Percentiles rank a stretch among this genome's conserved stretches.
phyloP scores from a whole-genome alignment of 768 basidiomycete species.

The Kwoniella botswanensis region DNA sequence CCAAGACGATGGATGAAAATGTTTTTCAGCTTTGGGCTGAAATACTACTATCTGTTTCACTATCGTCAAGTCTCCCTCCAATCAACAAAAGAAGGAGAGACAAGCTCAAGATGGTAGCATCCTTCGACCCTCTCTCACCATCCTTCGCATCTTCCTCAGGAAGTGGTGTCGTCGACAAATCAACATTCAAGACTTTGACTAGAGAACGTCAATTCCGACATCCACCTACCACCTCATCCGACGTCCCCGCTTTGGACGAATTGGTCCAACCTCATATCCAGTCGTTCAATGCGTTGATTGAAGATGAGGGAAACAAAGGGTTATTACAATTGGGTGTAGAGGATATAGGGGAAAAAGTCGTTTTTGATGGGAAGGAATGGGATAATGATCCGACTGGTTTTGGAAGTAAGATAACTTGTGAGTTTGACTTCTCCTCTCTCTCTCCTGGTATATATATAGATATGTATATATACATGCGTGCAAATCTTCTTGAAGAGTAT shows the following conservation, averaged over 20 bases:
- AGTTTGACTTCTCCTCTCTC: conserved; percentile 19
- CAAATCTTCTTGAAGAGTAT: too few species aligned
- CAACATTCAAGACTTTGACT: conserved; percentile 74
- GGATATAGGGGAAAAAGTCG: conserved; percentile 88
- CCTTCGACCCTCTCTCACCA: conserved; percentile 31
- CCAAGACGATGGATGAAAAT: neutral
- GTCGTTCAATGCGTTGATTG: conserved; percentile 95
- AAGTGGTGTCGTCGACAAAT: conserved; percentile 27
- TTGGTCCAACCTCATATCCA: conserved; percentile 93
- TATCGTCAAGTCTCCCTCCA: too few species aligned
- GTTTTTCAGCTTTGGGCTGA: neutral
- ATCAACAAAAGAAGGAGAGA: neutral
- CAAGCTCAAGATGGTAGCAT: conserved; percentile 25
- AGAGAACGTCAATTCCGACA: conserved; percentile 78
- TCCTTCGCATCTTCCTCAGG: conserved; percentile 24
- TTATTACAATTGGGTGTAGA: conserved; percentile 76
- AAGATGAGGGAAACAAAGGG: conserved; percentile 80
- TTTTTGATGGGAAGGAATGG: conserved; percentile 76
- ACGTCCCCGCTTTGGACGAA: conserved; percentile 83
- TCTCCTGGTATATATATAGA: too few species aligned
- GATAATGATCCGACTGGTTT: conserved; percentile 61
- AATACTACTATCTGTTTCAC: too few species aligned
- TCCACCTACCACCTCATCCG: conserved; percentile 71
- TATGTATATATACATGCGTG: too few species aligned
- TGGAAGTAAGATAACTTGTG: conserved; percentile 74